These are phyloP conservation scores for Ambrosia trifida DNA, from an alignment of 129 eudicot genomes.

Conservation along the genomic window DNA sequence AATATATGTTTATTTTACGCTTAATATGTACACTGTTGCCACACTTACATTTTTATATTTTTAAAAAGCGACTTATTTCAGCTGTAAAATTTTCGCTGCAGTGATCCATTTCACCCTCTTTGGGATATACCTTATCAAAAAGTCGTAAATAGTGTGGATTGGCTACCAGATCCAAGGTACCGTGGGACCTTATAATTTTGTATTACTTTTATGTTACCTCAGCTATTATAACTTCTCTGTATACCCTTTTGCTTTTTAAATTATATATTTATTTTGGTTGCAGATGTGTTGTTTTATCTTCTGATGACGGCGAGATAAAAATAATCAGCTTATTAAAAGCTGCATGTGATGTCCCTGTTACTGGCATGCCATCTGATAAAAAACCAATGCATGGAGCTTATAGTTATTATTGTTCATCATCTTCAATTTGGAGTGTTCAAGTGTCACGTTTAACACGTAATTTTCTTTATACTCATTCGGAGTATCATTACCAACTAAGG, in stretches of 20 bases:
- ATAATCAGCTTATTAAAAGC: constrained; percentile 63
- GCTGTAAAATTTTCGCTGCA: constrained; percentile 26
- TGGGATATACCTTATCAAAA: constrained; percentile 62
- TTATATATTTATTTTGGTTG: constrained; percentile 15
- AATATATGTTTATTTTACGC: not conserved
- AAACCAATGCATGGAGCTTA: constrained; percentile 58
- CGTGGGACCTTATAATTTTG: not conserved
- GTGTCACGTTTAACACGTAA: constrained; percentile 70
- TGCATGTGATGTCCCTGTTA: constrained; percentile 67
- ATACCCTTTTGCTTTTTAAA: not conserved
- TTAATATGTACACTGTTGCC: not conserved
- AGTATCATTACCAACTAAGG: not conserved
- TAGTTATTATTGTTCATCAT: constrained; percentile 63
- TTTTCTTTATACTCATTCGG: not conserved
- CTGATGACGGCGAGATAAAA: constrained; percentile 79
- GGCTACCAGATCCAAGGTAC: constrained; percentile 92
- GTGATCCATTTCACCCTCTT: constrained; percentile 85
- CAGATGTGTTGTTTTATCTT: constrained; percentile 64
- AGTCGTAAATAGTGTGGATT: constrained; percentile 65
- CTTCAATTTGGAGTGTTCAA: constrained; percentile 76
- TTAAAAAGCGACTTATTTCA: not conserved
- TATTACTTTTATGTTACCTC: not conserved
- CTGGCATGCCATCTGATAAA: constrained; percentile 58
- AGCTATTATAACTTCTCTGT: not conserved
- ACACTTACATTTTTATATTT: not conserved